Evolutionary conservation across 352 stramenopile genomes (phyloP).

Genomic region (Globisporangium splendens): DNA sequence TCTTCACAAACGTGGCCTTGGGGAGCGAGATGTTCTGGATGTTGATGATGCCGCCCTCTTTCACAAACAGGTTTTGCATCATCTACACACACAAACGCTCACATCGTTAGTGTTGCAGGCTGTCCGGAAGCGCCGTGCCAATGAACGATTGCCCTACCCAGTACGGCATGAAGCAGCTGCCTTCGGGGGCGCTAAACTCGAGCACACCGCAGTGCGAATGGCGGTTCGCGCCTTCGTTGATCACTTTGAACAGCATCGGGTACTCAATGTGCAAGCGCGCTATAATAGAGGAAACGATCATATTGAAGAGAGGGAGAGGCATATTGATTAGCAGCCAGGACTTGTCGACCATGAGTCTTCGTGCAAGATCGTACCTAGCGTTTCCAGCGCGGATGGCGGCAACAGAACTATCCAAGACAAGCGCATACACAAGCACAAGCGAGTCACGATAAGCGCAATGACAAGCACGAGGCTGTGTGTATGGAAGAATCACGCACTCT

Average conservation of each 20-base stretch:
- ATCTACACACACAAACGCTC: conserved; percentile 56
- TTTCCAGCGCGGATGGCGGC: conserved; percentile 97
- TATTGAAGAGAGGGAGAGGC: too few relatives aligned
- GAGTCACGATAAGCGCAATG: not conserved
- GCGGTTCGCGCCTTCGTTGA: conserved; percentile 81
- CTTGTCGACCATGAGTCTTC: too few relatives aligned
- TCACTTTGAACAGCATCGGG: conserved; percentile 98
- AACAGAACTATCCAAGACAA: conserved; percentile 80
- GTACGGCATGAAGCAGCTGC: conserved; percentile 98
- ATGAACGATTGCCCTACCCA: conserved; percentile 74
- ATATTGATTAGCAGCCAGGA: too few relatives aligned
- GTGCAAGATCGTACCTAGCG: conserved; percentile 68
- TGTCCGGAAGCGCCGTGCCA: not conserved
- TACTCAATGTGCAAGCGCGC: conserved; percentile 96
- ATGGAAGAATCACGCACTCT: conserved; percentile 78
- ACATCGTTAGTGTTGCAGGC: not conserved
- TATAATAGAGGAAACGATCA: conserved; percentile 16
- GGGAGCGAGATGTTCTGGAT: conserved; percentile 95
- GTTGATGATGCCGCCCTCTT: conserved; percentile 91
- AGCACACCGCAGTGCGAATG: conserved; percentile 97
- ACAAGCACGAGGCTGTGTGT: too few relatives aligned
- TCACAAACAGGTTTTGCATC: conserved; percentile 99
- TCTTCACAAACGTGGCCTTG: conserved; percentile 98
- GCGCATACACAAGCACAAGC: not conserved
- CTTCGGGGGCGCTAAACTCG: conserved; percentile 98